Conservation (phyloP, 2,329 filamentous ascomycete genomes). For the Periconia digitata region DNA sequence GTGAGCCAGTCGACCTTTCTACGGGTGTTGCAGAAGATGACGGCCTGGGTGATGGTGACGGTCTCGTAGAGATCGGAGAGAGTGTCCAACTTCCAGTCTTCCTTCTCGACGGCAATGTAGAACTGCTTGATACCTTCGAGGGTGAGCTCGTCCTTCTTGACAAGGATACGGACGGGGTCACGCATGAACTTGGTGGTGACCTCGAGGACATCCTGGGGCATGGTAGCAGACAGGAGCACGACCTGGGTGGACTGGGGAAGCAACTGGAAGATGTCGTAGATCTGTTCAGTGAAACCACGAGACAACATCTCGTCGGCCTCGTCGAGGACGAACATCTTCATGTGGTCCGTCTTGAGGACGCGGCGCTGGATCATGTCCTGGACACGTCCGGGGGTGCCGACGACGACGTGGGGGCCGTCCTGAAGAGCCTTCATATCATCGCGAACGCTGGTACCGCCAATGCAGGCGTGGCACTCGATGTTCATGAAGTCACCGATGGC, state of each 20-base stretch:
- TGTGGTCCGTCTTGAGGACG: slow-evolving; percentile 92
- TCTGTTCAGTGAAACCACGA: slow-evolving; percentile 99
- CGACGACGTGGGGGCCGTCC: slow-evolving; percentile 94
- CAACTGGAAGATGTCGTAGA: slow-evolving; percentile 99
- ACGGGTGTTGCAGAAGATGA: slow-evolving; percentile 99
- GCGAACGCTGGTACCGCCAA: slow-evolving; percentile 96
- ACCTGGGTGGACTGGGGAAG: slow-evolving; percentile 98
- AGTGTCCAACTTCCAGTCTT: slow-evolving; percentile 99
- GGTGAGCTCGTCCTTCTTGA: slow-evolving; percentile 99
- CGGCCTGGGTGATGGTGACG: slow-evolving; percentile 97
- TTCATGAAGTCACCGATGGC: slow-evolving; percentile 99
- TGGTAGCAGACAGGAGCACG: slow-evolving; percentile 95
- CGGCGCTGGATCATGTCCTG: slow-evolving; percentile 99
- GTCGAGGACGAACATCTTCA: slow-evolving; percentile 99
- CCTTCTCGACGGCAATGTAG: slow-evolving; percentile 99
- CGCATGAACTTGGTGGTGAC: slow-evolving; percentile 99
- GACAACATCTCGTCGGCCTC: slow-evolving; percentile 99
- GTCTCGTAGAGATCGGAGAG: slow-evolving; percentile 99
- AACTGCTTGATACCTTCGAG: slow-evolving; percentile 99
- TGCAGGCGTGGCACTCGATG: slow-evolving; percentile 98
- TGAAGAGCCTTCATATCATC: slow-evolving; percentile 98
- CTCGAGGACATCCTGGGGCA: slow-evolving; percentile 98
- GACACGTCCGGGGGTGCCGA: slow-evolving; percentile 97
- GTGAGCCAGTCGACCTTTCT: slow-evolving; percentile 99
- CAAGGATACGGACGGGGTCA: slow-evolving; percentile 96